A percentile compares a stretch with the other conserved stretches of the same genome.
Conservation (phyloP, 2,329 filamentous ascomycete genomes). For the Stachybotrys chartarum region DNA sequence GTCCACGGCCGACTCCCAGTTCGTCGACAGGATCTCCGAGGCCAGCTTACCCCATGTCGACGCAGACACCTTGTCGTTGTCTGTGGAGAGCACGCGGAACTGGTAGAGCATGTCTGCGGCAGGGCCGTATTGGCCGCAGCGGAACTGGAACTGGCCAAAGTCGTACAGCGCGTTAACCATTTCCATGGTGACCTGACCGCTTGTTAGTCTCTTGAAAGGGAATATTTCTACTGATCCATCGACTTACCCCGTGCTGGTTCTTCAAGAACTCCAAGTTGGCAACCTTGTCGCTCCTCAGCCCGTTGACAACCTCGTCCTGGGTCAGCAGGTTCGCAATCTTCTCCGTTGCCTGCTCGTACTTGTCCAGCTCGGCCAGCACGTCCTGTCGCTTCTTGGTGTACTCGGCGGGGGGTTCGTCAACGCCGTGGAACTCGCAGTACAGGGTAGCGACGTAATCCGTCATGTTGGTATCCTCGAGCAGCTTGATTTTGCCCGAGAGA, state of each 20-base stretch:
- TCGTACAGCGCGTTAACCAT: slow-evolving; percentile 97
- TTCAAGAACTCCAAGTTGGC: slow-evolving; percentile 98
- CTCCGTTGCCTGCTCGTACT: slow-evolving; percentile 78
- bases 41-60: slow-evolving; percentile 98
- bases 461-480: slow-evolving; percentile 98
- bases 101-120: slow-evolving; percentile 93
- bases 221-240: not conserved
- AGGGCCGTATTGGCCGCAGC: slow-evolving; percentile 86
- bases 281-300: slow-evolving; percentile 92
- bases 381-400: slow-evolving; percentile 85
- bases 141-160: slow-evolving; percentile 96
- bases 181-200: slow-evolving; percentile 67
- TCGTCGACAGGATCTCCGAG: slow-evolving; percentile 87
- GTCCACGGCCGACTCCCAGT: slow-evolving; percentile 91
- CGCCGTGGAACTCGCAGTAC: slow-evolving; percentile 80
- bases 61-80: slow-evolving; percentile 93
- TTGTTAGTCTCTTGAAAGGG: not conserved
- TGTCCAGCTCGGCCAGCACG: slow-evolving; percentile 74
- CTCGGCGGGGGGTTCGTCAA: slow-evolving; percentile 71
- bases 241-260: slow-evolving; percentile 80
- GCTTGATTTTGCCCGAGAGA: slow-evolving; percentile 80
- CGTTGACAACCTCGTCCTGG: slow-evolving; percentile 83
- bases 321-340: slow-evolving; percentile 84
- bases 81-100: slow-evolving; percentile 95
- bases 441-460: slow-evolving; percentile 92